Percentiles rank a stretch among this genome's conserved stretches.
Evolutionary conservation across 106 monocot genomes (phyloP).

Genomic region (Acorus calamus): DNA sequence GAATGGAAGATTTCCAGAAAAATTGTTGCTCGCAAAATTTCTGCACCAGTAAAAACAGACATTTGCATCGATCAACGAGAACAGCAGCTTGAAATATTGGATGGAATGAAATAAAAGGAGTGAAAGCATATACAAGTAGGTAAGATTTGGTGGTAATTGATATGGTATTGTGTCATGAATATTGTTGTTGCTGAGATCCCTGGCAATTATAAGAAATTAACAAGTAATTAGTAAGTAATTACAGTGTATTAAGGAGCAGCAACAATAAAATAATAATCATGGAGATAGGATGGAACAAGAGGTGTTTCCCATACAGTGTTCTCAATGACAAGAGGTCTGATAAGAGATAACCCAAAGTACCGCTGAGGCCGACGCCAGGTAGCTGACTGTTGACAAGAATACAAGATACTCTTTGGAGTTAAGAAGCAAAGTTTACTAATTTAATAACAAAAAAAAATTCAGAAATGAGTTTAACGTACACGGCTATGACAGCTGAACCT

Average conservation of each 20-base stretch:
- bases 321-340: constrained; percentile 56
- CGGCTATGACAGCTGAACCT: constrained; percentile 38
- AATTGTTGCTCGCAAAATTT: constrained; percentile 70
- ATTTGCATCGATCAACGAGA: not conserved
- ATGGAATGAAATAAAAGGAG: not conserved
- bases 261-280: not conserved
- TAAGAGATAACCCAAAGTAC: constrained; percentile 69
- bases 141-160: constrained; percentile 81
- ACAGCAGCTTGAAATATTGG: not conserved
- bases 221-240: not conserved
- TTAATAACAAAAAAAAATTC: not conserved
- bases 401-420: not conserved
- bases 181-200: constrained; percentile 82
- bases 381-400: constrained; percentile 31
- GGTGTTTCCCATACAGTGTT: constrained; percentile 49
- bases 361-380: constrained; percentile 58
- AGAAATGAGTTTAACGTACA: constrained; percentile 11
- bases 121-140: constrained; percentile 43
- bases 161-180: constrained; percentile 68
- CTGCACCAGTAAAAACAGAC: constrained; percentile 24
- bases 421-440: not conserved
- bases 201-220: constrained; percentile 11
- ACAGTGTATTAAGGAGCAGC: not conserved
- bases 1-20: constrained; percentile 70
- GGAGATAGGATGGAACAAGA: not conserved